phyloP scores from a whole-genome alignment of 2,329 filamentous ascomycete species.

The Myriosclerotinia duriaeana region DNA sequence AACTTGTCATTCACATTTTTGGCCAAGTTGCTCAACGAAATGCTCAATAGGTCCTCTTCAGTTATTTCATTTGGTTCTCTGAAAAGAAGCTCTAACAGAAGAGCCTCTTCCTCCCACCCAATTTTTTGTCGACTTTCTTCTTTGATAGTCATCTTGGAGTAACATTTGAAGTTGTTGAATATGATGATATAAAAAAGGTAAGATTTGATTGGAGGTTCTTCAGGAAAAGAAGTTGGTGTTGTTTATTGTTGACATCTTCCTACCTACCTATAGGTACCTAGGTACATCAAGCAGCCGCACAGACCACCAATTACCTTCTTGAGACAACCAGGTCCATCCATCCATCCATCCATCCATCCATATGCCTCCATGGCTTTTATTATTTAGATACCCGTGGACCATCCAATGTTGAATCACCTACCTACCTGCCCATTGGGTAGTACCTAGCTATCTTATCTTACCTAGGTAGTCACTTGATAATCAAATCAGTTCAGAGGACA shows the following conservation, averaged over 20 bases:
- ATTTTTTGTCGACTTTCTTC: not conserved
- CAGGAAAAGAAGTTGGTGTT: not conserved
- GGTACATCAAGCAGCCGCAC: too few relatives aligned
- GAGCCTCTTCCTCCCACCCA: not conserved
- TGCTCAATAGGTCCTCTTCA: constrained; percentile 28
- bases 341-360: too few relatives aligned
- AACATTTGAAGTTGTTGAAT: not conserved
- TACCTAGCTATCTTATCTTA: not conserved
- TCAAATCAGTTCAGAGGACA: not conserved
- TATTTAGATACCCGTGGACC: too few relatives aligned
- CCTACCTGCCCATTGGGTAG: not conserved
- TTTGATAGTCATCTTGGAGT: not conserved
- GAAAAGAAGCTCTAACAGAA: constrained; percentile 10
- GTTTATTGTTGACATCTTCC: not conserved
- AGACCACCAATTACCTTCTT: too few relatives aligned
- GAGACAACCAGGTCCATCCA: too few relatives aligned
- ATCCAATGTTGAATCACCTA: too few relatives aligned
- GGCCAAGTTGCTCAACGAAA: constrained; percentile 31
- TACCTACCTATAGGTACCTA: not conserved
- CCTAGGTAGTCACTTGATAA: not conserved
- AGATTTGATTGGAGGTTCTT: not conserved
- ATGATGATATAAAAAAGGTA: not conserved
- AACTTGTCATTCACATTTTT: constrained; percentile 26
- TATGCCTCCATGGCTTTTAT: too few relatives aligned
- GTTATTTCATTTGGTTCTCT: constrained; percentile 26